Evolutionary conservation across 257 asterid species (phyloP).

Genomic region (Solanum dulcamara): DNA sequence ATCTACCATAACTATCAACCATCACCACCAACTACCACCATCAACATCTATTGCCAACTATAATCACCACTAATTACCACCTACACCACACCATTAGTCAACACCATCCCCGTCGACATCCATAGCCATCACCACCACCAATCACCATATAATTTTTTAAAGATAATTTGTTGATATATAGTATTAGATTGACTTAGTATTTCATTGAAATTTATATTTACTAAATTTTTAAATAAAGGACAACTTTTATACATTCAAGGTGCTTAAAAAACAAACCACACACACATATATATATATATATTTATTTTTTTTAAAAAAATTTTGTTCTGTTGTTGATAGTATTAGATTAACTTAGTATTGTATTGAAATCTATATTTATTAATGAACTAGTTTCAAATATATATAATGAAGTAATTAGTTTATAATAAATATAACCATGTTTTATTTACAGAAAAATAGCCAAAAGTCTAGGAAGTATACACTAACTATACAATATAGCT

Average conservation of each 20-base stretch:
- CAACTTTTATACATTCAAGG: neutral
- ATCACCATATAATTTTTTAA: neutral
- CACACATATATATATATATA: neutral
- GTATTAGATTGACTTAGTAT: neutral
- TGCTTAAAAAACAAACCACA: neutral
- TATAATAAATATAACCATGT: too few relatives aligned
- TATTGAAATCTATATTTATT: neutral
- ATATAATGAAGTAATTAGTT: too few relatives aligned
- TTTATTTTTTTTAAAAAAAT: neutral
- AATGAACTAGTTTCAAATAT: too few relatives aligned
- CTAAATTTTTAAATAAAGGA: neutral
- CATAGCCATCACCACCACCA: neutral
- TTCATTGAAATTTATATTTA: neutral
- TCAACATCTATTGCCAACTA: neutral
- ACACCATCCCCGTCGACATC: neutral
- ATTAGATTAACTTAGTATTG: neutral
- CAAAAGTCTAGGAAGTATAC: too few relatives aligned
- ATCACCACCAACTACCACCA: neutral
- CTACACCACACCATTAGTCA: neutral
- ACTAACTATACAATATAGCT: too few relatives aligned
- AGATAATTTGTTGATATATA: neutral
- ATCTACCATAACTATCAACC: neutral
- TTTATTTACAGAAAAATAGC: too few relatives aligned
- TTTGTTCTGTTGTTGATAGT: neutral
- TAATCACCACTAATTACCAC: neutral